phyloP scores from a whole-genome alignment of 1,284 basidiomycete species.

The Violaceomyces palustris region DNA sequence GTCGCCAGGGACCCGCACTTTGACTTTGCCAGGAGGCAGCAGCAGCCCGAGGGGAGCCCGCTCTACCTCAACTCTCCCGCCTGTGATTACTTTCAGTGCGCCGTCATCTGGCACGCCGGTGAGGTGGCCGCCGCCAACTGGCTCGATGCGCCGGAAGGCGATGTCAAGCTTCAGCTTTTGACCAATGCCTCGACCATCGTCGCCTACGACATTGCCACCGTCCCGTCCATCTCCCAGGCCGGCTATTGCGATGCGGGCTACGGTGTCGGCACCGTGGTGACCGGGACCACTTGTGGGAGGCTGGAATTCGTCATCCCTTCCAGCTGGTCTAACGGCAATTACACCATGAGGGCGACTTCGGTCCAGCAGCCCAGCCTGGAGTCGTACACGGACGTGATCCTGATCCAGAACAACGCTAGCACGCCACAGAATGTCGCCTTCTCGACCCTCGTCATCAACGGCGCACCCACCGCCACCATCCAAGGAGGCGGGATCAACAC shows the following conservation, averaged over 20 bases:
- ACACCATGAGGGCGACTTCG: conserved; percentile 23
- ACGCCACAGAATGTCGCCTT: conserved; percentile 8
- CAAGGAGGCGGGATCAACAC: no score
- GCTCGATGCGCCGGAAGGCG: conserved; percentile 28
- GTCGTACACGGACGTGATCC: conserved; percentile 40
- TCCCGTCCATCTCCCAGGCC: conserved; percentile 24
- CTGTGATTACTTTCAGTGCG: conserved; percentile 38
- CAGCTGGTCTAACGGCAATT: conserved; percentile 37
- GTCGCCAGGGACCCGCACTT: no score
- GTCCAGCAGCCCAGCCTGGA: conserved; percentile 16
- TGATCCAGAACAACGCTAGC: conserved; percentile 22
- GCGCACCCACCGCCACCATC: not conserved
- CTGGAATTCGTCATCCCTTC: conserved; percentile 33
- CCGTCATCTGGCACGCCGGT: conserved; percentile 27
- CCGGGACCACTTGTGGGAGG: conserved; percentile 29
- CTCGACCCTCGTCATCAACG: conserved; percentile 13
- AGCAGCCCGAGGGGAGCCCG: conserved; percentile 26
- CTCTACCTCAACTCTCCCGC: conserved; percentile 32
- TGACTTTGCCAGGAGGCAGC: conserved; percentile 14
- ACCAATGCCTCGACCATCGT: conserved; percentile 22
- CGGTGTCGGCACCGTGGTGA: conserved; percentile 10
- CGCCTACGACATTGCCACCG: conserved; percentile 30
- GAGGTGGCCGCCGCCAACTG: conserved; percentile 30
- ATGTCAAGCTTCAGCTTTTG: conserved; percentile 36
- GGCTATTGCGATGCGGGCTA: conserved; percentile 29